These are phyloP conservation scores for Penicillium lividum DNA, from an alignment of 495 filamentous ascomycete genomes.

Conservation along the genomic window DNA sequence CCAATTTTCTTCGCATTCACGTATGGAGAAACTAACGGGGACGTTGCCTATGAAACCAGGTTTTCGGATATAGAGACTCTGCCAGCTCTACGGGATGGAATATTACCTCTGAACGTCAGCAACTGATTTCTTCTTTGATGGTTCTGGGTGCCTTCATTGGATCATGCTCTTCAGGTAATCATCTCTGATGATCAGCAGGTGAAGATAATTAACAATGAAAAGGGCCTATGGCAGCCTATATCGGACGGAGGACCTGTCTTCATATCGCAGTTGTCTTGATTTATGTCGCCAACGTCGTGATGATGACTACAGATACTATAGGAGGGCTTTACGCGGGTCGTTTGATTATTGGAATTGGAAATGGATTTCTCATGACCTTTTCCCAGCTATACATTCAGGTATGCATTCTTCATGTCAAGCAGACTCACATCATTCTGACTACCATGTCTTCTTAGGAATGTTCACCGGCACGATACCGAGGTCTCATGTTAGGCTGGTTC, in stretches of 20 bases:
- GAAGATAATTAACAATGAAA: neutral
- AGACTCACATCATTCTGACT: neutral
- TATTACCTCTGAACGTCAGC: constrained; percentile 52
- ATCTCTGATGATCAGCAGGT: neutral
- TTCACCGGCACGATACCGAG: constrained; percentile 51
- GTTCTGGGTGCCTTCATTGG: constrained; percentile 60
- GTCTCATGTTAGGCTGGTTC: constrained; percentile 52
- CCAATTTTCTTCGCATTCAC: neutral
- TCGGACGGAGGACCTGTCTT: constrained; percentile 50
- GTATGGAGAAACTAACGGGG: neutral
- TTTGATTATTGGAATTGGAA: constrained; percentile 56
- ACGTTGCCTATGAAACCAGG: constrained; percentile 10
- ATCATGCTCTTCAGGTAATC: constrained; percentile 43
- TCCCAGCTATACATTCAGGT: constrained; percentile 59
- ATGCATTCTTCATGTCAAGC: neutral
- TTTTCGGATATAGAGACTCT: constrained; percentile 36
- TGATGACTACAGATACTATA: constrained; percentile 56
- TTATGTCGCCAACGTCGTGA: constrained; percentile 52
- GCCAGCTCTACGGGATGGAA: constrained; percentile 53
- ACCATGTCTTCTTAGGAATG: constrained; percentile 37
- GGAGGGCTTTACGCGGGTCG: constrained; percentile 57
- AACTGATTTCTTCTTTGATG: constrained; percentile 46
- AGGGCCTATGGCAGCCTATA: constrained; percentile 49
- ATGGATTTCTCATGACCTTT: constrained; percentile 61
- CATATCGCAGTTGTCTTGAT: constrained; percentile 53